Conservation (phyloP, 768 basidiomycete genomes). For the Suillus cothurnatus region DNA sequence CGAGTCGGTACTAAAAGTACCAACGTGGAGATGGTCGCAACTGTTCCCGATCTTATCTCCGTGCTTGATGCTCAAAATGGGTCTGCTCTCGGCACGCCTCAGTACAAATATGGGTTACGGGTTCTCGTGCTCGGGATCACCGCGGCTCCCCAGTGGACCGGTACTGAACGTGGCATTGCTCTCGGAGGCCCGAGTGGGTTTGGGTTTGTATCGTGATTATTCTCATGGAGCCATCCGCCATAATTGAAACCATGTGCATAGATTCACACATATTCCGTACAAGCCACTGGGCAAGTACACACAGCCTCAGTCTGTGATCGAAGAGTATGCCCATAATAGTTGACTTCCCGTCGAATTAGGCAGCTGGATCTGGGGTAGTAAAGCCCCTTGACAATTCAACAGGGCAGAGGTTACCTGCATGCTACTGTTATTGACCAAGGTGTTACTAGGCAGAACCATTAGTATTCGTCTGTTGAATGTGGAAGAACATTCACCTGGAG, state of each 20-base stretch:
- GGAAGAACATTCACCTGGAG: not conserved
- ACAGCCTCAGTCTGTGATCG: slow-evolving; percentile 49
- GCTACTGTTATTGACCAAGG: not conserved
- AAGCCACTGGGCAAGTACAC: slow-evolving; percentile 42
- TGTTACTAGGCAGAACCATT: not conserved
- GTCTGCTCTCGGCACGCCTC: slow-evolving; percentile 60
- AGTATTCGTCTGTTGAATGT: not conserved
- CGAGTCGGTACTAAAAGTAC: not conserved
- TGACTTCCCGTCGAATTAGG: slow-evolving; percentile 1
- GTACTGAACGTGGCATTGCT: slow-evolving; percentile 48
- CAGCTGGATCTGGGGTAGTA: slow-evolving; percentile 14
- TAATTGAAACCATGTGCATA: slow-evolving; percentile 16
- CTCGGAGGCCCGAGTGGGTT: slow-evolving; percentile 57
- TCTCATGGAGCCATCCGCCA: not conserved
- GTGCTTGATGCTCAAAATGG: slow-evolving; percentile 67
- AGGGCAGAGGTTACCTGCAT: not conserved
- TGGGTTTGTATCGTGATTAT: slow-evolving; percentile 37
- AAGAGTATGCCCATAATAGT: slow-evolving; percentile 35
- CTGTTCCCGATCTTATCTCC: slow-evolving; percentile 67
- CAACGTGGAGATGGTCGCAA: slow-evolving; percentile 45
- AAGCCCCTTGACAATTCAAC: not conserved
- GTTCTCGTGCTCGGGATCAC: slow-evolving; percentile 52
- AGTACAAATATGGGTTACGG: slow-evolving; percentile 62
- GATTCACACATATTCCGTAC: slow-evolving; percentile 37
- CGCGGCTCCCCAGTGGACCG: slow-evolving; percentile 58